Base-by-base conservation (phyloP, 345 rosid genomes). In the Streptanthus diversifolius region DNA sequence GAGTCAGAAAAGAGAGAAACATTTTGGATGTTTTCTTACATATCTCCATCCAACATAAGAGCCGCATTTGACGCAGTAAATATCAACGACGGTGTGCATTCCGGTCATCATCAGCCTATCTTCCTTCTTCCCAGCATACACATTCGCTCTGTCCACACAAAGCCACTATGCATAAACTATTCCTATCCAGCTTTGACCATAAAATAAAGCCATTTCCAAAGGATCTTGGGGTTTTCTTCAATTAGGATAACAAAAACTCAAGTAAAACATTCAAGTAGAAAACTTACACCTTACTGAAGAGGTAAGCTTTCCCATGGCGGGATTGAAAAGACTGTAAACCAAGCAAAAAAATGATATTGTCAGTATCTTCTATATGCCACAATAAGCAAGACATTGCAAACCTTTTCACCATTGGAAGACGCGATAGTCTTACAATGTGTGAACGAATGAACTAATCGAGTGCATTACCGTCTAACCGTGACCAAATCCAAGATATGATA, bases 261-360 rank as follows among this genome's bases (percentile, higher is more conserved):
- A 30, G 47, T 6, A 45, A 49, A 37, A 76, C 40, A 4, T 48
- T 6, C 29, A 5, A 64, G 77, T 68, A 83, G 77, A 87, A 77
- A 80, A 88, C 99, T 95, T 92, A 95, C 99, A 92, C 97, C 81
- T 92, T 88, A 68, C 59, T 81, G 91, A 95, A 92, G 86, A 95
- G 98, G 83, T 92, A 95, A 76, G 99, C 99, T 84, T 84, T 88
- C 80, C 99, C 99, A 84, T 95, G 96, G 78, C 89, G 86, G 88
- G 80, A 5, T 49, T 87, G 92, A 85, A 95, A 95, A 47, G 90
- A 74, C 99, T 95, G 86, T 68, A 53, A 24, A 14, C 33, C 7
- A 58, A 10, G 1, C 47, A 25, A 36, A 59, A 25, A 65, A 35
- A 6, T n/a, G 47, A 58, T 43, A 22, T 4, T 15, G 39, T 73